Evolutionary conservation across 2,329 filamentous ascomycete species (phyloP).

Genomic region (Aspergillus sp.): DNA sequence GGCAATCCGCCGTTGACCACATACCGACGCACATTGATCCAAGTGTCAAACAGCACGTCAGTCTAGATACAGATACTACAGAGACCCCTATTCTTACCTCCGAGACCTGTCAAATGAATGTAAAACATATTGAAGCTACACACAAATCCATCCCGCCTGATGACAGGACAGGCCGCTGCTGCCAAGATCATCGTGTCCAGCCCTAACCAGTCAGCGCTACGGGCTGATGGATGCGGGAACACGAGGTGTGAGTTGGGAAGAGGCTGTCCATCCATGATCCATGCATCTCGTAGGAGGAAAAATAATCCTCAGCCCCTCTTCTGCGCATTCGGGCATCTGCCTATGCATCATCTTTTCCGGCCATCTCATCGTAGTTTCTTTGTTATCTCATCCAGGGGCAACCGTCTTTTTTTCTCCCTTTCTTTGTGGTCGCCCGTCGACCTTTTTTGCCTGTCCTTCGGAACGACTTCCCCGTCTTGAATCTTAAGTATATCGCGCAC

Average conservation of each 20-base stretch:
- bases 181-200: background rate
- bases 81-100: too few species aligned
- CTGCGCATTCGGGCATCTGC: background rate
- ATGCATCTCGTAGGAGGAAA: too few species aligned
- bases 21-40: conserved; percentile 4
- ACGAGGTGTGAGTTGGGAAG: conserved; percentile 1
- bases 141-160: background rate
- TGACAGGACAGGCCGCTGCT: background rate
- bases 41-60: conserved; percentile 1
- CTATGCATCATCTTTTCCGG: too few species aligned
- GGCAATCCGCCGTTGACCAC: background rate
- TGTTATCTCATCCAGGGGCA: too few species aligned
- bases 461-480: background rate
- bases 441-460: background rate
- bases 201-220: conserved; percentile 7
- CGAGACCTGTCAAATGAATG: background rate
- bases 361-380: background rate
- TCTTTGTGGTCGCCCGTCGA: background rate
- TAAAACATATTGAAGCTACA: background rate
- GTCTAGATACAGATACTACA: background rate
- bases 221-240: background rate
- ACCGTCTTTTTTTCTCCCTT: background rate
- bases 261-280: background rate
- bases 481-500: background rate
- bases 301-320: background rate